Evolutionary conservation across 2,329 filamentous ascomycete genomes (phyloP).

Genomic region (Botrytis aclada): DNA sequence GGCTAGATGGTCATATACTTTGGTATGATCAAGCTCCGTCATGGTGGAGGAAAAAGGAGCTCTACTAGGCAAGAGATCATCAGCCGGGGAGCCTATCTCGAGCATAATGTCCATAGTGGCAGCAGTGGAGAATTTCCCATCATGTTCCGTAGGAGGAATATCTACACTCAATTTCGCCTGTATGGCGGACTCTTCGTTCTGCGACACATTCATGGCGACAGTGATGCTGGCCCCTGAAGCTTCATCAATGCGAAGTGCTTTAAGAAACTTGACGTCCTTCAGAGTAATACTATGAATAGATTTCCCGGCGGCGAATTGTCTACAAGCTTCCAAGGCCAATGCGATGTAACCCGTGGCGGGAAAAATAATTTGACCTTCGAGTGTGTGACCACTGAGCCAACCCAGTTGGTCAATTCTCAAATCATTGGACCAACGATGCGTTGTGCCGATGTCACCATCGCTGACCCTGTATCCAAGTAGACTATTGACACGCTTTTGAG

Average conservation of each 20-base stretch:
- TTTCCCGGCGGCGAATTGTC: neutral
- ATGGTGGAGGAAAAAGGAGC: neutral
- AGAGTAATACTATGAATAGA: neutral
- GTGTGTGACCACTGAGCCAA: constrained; percentile 47
- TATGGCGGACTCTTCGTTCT: neutral
- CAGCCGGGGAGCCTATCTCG: neutral
- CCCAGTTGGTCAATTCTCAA: constrained; percentile 36
- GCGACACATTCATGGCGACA: neutral
- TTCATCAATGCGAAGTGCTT: neutral
- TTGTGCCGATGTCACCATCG: neutral
- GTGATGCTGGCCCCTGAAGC: neutral
- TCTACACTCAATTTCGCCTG: neutral
- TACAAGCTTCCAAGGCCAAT: constrained; percentile 45
- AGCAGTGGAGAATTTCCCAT: neutral
- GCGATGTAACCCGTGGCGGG: constrained; percentile 48
- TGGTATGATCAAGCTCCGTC: neutral
- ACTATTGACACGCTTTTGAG: neutral
- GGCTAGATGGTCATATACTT: neutral
- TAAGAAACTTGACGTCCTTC: neutral
- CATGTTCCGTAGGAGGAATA: neutral
- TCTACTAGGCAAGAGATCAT: neutral
- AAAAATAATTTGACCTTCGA: constrained; percentile 41
- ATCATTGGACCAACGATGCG: constrained; percentile 22
- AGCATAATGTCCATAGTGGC: neutral
- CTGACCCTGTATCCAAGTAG: neutral